Evolutionary conservation across 208 protist species (phyloP).

Genomic region (Leptomonas pyrrhocoris): DNA sequence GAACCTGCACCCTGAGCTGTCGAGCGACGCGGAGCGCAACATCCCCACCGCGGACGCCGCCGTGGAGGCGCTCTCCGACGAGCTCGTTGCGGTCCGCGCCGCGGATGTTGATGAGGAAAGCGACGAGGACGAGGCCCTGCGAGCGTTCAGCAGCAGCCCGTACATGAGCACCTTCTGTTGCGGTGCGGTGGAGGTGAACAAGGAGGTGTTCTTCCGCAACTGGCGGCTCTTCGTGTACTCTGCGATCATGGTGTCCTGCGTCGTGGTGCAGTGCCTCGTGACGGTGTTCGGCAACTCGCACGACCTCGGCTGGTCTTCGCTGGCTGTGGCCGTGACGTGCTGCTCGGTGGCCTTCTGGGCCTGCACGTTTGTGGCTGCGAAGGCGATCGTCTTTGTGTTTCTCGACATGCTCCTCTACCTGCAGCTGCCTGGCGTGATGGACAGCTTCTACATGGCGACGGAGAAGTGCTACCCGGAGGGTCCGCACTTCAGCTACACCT

Average conservation of each 20-base stretch:
- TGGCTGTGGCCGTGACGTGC: conserved; percentile 25
- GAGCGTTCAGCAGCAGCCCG: conserved; percentile 18
- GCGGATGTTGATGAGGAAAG: conserved; percentile 8
- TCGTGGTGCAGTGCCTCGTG: conserved; percentile 37
- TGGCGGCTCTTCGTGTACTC: conserved; percentile 33
- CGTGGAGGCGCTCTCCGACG: not conserved
- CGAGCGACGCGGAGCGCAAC: not conserved
- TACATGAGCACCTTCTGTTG: conserved; percentile 14
- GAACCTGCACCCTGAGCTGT: conserved; percentile 16
- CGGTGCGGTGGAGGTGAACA: conserved; percentile 43
- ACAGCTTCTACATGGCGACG: conserved; percentile 56
- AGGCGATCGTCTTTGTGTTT: conserved; percentile 34
- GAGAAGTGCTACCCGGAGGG: conserved; percentile 44
- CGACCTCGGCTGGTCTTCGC: conserved; percentile 33
- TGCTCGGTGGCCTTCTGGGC: conserved; percentile 32
- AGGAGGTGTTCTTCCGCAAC: conserved; percentile 41
- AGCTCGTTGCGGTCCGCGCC: not conserved
- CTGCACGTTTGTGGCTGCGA: conserved; percentile 39
- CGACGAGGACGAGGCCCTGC: conserved; percentile 3
- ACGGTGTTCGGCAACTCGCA: conserved; percentile 32
- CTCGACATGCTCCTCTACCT: conserved; percentile 49
- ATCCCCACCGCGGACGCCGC: too few relatives aligned
- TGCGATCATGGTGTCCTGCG: conserved; percentile 31
- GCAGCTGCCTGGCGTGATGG: conserved; percentile 47
- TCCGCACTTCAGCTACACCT: conserved; percentile 67